These are phyloP conservation scores for Cyclaneusma minus DNA, from an alignment of 2,329 filamentous ascomycete species.

Conservation along the genomic window DNA sequence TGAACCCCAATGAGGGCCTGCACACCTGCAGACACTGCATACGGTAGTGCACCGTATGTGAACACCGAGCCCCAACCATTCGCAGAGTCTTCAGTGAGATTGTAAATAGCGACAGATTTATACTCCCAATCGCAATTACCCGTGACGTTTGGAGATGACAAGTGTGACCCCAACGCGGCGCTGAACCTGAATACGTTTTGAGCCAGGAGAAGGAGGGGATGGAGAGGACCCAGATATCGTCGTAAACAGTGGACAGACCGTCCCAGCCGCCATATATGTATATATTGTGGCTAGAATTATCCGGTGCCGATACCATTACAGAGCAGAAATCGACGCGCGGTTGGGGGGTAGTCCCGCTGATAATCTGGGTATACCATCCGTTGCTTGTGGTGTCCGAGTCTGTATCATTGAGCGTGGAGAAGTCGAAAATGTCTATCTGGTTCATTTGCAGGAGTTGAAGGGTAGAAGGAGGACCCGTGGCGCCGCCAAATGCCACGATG, in stretches of 20 bases:
- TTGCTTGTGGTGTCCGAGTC: slow-evolving; percentile 15
- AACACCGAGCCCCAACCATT: slow-evolving; percentile 18
- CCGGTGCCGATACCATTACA: slow-evolving; percentile 22
- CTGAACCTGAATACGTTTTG: slow-evolving; percentile 20
- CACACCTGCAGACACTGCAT: slow-evolving; percentile 16
- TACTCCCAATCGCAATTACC: slow-evolving; percentile 18
- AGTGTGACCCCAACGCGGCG: slow-evolving; percentile 23
- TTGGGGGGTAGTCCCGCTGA: slow-evolving; percentile 23
- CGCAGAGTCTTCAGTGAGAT: slow-evolving; percentile 12
- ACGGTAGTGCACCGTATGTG: slow-evolving; percentile 11
- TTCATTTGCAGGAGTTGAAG: slow-evolving; percentile 15
- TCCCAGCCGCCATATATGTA: slow-evolving; percentile 32
- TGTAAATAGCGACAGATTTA: slow-evolving; percentile 17
- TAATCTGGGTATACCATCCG: slow-evolving; percentile 26
- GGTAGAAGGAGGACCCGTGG: slow-evolving; percentile 11
- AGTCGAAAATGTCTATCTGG: slow-evolving; percentile 24
- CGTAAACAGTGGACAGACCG: slow-evolving; percentile 17
- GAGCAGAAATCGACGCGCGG: slow-evolving; percentile 28
- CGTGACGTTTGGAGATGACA: slow-evolving; percentile 20
- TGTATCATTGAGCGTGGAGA: slow-evolving; percentile 19
- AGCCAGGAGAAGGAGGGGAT: slow-evolving; percentile 30
- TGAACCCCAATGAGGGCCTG: too few relatives aligned
- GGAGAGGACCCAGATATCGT: slow-evolving; percentile 29
- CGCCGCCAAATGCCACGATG: slow-evolving; percentile 9
- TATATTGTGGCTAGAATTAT: slow-evolving; percentile 31